Evolutionary conservation across 768 basidiomycete genomes (phyloP).

Genomic region (Russula sp.): DNA sequence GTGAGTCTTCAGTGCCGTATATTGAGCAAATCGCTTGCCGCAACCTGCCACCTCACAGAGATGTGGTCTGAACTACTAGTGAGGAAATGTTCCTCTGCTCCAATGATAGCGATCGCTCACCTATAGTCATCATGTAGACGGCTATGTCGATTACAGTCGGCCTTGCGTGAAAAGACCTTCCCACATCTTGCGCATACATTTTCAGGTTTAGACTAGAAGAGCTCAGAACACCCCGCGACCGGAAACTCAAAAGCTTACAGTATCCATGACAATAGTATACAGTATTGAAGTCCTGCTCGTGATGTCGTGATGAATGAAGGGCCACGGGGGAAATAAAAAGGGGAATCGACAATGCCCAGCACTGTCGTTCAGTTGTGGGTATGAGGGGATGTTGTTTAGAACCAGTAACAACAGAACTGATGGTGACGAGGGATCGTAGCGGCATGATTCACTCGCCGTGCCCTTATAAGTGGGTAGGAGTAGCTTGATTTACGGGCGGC

Average conservation of each 20-base stretch:
- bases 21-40: slow-evolving; percentile 50
- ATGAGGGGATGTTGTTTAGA: slow-evolving; percentile 7
- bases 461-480: slow-evolving; percentile 7
- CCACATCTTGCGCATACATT: slow-evolving; percentile 30
- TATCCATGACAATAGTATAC: slow-evolving; percentile 6
- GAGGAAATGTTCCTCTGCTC: neutral
- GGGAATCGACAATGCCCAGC: slow-evolving; percentile 18
- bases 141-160: slow-evolving; percentile 54
- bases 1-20: slow-evolving; percentile 55
- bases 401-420: slow-evolving; percentile 19
- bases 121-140: slow-evolving; percentile 42
- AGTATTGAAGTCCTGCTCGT: slow-evolving; percentile 1
- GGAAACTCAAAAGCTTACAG: neutral
- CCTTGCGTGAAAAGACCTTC: slow-evolving; percentile 47
- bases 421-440: neutral
- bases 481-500: neutral
- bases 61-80: slow-evolving; percentile 38
- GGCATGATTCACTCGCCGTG: neutral
- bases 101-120: slow-evolving; percentile 29
- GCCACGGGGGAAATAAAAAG: neutral
- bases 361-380: slow-evolving; percentile 8
- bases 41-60: slow-evolving; percentile 39
- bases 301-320: slow-evolving; percentile 1
- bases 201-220: neutral
- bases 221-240: neutral